Conservation (phyloP, 2,329 filamentous ascomycete species). For the Ophiostoma populinum region DNA sequence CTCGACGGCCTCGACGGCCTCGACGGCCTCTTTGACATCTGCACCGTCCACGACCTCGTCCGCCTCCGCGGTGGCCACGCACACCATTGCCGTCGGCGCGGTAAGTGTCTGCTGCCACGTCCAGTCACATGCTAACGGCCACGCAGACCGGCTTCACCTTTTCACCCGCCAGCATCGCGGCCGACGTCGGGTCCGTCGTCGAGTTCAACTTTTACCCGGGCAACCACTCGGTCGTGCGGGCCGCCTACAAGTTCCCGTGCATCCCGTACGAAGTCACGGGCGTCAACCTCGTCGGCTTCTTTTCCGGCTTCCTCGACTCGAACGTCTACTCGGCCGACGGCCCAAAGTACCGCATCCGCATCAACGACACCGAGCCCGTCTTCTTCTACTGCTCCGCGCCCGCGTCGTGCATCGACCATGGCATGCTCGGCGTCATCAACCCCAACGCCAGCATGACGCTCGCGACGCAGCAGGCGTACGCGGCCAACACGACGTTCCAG, state of each 20-base stretch:
- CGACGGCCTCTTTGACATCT: too few relatives aligned
- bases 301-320: constrained; percentile 30
- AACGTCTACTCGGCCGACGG: constrained; percentile 27
- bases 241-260: constrained; percentile 42
- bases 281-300: constrained; percentile 32
- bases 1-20: too few relatives aligned
- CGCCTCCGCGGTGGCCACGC: constrained; percentile 1
- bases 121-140: neutral
- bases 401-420: constrained; percentile 42
- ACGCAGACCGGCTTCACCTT: constrained; percentile 19
- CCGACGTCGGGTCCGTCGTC: constrained; percentile 30
- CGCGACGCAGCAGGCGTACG: constrained; percentile 27
- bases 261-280: constrained; percentile 40
- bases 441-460: constrained; percentile 32
- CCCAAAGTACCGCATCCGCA: constrained; percentile 23
- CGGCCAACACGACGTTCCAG: constrained; percentile 30
- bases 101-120: constrained; percentile 9
- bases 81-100: constrained; percentile 14
- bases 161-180: constrained; percentile 18
- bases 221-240: constrained; percentile 46
- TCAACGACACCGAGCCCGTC: constrained; percentile 46
- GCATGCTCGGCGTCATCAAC: constrained; percentile 67
- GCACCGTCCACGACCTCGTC: neutral
- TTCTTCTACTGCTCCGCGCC: constrained; percentile 56
- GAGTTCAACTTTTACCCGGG: constrained; percentile 45